Conservation (phyloP, 2,329 filamentous ascomycete genomes). For the Trichoderma atrobrunneum region DNA sequence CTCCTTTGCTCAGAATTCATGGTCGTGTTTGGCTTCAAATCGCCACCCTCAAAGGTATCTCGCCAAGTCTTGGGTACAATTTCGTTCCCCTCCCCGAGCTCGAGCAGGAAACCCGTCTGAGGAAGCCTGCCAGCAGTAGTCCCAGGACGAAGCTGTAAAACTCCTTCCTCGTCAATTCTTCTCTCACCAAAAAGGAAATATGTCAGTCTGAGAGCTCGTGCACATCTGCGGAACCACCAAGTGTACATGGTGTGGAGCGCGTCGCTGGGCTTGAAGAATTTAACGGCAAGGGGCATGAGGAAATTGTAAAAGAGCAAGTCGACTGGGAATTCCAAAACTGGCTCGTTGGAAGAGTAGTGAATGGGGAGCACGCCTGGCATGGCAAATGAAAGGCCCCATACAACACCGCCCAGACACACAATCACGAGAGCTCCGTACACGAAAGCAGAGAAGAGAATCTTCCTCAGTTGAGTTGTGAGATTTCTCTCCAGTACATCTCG, state of each 20-base stretch:
- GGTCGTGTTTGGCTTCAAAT: conserved; percentile 40
- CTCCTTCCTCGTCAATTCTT: conserved; percentile 76
- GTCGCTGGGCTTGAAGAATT: conserved; percentile 80
- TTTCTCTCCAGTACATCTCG: conserved; percentile 93
- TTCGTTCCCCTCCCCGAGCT: conserved; percentile 38
- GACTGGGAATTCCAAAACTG: conserved; percentile 89
- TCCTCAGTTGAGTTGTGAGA: conserved; percentile 87
- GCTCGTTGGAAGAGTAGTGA: conserved; percentile 89
- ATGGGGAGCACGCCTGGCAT: conserved; percentile 77
- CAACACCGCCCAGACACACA: conserved; percentile 88
- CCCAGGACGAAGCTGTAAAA: conserved; percentile 46
- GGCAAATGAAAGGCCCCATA: conserved; percentile 77
- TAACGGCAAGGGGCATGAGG: conserved; percentile 82
- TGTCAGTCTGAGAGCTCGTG: conserved; percentile 73
- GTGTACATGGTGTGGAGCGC: conserved; percentile 81
- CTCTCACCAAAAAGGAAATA: conserved; percentile 92
- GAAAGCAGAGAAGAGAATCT: conserved; percentile 92
- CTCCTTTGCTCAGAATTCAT: conserved; percentile 38
- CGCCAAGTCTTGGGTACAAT: conserved; percentile 58
- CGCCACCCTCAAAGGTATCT: conserved; percentile 50
- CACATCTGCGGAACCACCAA: conserved; percentile 95
- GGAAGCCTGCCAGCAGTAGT: conserved; percentile 34
- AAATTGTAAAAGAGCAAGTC: conserved; percentile 97
- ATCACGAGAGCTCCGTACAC: conserved; percentile 94
- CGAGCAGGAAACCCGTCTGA: conserved; percentile 47